Conservation (phyloP, 805 yeast species). For the Cyberlindnera japonica region DNA sequence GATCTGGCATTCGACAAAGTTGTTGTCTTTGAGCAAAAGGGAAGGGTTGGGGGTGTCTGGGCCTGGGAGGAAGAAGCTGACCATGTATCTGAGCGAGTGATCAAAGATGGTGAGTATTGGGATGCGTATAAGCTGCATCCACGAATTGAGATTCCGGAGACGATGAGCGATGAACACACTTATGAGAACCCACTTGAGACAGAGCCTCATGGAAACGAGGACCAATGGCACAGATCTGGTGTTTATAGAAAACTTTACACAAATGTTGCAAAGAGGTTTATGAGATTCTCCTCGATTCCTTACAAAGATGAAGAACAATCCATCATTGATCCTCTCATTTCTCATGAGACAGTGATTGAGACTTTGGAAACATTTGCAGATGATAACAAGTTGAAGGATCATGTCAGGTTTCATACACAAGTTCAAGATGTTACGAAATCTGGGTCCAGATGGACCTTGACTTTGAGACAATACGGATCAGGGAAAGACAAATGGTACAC, state of each 20-base stretch:
- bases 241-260: slow-evolving; percentile 33
- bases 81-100: background rate
- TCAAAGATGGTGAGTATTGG: slow-evolving; percentile 7
- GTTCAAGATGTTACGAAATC: slow-evolving; percentile 10
- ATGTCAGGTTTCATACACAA: slow-evolving; percentile 7
- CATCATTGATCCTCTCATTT: slow-evolving; percentile 4
- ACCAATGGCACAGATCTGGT: slow-evolving; percentile 11
- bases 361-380: slow-evolving; percentile 3
- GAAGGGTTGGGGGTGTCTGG: slow-evolving; percentile 42
- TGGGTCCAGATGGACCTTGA: slow-evolving; percentile 31
- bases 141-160: slow-evolving; percentile 4
- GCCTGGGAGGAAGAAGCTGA: slow-evolving; percentile 25
- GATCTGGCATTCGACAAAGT: slow-evolving; percentile 26
- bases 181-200: slow-evolving; percentile 2
- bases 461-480: slow-evolving; percentile 19
- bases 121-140: slow-evolving; percentile 8
- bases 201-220: slow-evolving; percentile 5
- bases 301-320: background rate
- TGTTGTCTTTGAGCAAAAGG: slow-evolving; percentile 38
- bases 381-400: slow-evolving; percentile 1
- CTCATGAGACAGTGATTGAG: slow-evolving; percentile 4
- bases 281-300: slow-evolving; percentile 28
- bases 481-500: slow-evolving; percentile 35
- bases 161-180: background rate
- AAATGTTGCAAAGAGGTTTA: slow-evolving; percentile 35